Evolutionary conservation across 257 asterid genomes (phyloP), one percentile per base, ranked within the genome.

Genomic region (Echium plantagineum): DNA sequence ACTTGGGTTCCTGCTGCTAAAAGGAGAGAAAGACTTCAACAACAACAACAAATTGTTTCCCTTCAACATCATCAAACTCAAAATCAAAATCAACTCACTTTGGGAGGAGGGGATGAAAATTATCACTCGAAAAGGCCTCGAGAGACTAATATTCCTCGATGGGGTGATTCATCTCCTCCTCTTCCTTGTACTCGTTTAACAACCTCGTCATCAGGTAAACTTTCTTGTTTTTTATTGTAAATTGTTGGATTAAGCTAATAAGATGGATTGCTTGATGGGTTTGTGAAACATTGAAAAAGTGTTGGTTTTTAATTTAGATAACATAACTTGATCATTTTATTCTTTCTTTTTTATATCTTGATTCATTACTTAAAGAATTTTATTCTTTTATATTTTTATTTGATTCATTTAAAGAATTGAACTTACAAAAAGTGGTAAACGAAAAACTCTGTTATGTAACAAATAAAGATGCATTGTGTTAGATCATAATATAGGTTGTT

Each of bases 1-100:
- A 84, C 94, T 60, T 85, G 94, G 94, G 91, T 85, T 49, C 86
- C 94, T 21, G 94, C 94, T 15, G 71, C 89, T 3, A 83, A 77
- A 59, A 77, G 94, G 35, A 79, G 94, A 16, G 94, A 85, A 68
- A 62, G 86, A 15, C 87, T 80, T 46, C 85, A 82, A 47, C 90
- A 78, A 16, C 90, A 82, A 51, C 85, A 82, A 47, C 87, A 78
- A 16, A 57, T 78, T 16, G 5, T 71, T 24, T 1, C 65, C 21
- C 12, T 74, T 9, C 83, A 76, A 42, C 80, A 71, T 15, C 30
- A 60, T 16, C 47, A 28, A 15, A 47, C 52, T 9, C 60, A 55
- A 3, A 35, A 61, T 0, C 69, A 68, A 16, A 69, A 24, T 56
- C 60, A 78, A 30, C 52, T 76, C 21, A 62, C 63, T 17, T 55